Evolutionary conservation across 192 early-diverging fungal genomes (phyloP).

Genomic region (Haplosporangium gracile): DNA sequence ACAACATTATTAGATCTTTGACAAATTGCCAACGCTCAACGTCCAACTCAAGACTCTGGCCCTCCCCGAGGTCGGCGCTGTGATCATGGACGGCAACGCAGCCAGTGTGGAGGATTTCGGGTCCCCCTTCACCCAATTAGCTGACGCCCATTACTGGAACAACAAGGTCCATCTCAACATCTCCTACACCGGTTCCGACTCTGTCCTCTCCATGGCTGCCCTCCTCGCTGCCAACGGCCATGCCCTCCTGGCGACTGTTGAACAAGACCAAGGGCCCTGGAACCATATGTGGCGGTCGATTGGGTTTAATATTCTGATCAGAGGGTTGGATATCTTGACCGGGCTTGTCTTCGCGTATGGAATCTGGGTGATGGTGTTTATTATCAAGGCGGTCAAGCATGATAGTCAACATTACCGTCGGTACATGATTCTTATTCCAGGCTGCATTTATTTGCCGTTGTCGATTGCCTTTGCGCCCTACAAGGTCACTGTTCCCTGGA

Average conservation of each 20-base stretch:
- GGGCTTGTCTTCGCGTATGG: slow-evolving; percentile 37
- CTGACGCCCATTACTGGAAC: slow-evolving; percentile 41
- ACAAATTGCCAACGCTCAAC: slow-evolving; percentile 18
- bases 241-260: slow-evolving; percentile 34
- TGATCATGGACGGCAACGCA: slow-evolving; percentile 50
- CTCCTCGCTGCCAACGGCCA: slow-evolving; percentile 6
- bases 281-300: slow-evolving; percentile 37
- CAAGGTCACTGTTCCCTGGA: slow-evolving; percentile 48
- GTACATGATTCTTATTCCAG: slow-evolving; percentile 39
- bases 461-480: slow-evolving; percentile 55
- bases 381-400: slow-evolving; percentile 22
- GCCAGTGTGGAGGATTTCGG: slow-evolving; percentile 44
- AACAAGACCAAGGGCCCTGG: slow-evolving; percentile 34
- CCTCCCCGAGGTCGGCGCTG: slow-evolving; percentile 38
- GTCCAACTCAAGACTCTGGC: slow-evolving; percentile 19
- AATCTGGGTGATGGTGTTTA: slow-evolving; percentile 36
- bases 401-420: slow-evolving; percentile 32
- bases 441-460: slow-evolving; percentile 40
- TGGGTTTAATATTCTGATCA: slow-evolving; percentile 41
- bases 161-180: slow-evolving; percentile 30
- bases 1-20: slow-evolving; percentile 35
- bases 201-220: slow-evolving; percentile 1
- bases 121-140: slow-evolving; percentile 45
- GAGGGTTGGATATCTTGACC: slow-evolving; percentile 32
- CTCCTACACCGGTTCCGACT: slow-evolving; percentile 33